phyloP scores from a whole-genome alignment of 1,139 yeast genomes.

The Tardiomyces blankii region DNA sequence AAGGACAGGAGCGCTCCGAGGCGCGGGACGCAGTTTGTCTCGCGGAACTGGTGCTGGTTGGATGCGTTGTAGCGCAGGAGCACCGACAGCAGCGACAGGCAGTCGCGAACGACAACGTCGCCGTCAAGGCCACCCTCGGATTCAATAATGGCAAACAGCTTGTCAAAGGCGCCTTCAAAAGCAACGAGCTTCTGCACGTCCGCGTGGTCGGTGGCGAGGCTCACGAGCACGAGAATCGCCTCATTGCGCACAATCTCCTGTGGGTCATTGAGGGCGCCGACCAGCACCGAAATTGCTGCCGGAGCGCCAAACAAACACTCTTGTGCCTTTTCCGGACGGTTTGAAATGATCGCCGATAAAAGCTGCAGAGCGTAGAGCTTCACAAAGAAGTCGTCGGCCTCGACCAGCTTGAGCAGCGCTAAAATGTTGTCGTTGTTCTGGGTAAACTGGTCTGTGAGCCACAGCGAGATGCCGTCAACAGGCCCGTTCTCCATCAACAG shows the following conservation, averaged over 20 bases:
- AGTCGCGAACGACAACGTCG: constrained; percentile 86
- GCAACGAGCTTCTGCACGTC: constrained; percentile 91
- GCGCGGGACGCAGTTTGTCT: constrained; percentile 65
- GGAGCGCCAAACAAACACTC: constrained; percentile 67
- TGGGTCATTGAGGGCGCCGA: constrained; percentile 52
- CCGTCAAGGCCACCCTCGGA: constrained; percentile 88
- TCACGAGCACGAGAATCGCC: constrained; percentile 71
- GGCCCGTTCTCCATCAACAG: constrained; percentile 33
- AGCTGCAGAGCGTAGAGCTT: constrained; percentile 74
- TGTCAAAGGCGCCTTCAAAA: constrained; percentile 86
- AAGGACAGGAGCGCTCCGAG: constrained; percentile 42
- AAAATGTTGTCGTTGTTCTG: constrained; percentile 49
- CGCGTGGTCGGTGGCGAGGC: constrained; percentile 68
- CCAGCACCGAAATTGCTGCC: constrained; percentile 68
- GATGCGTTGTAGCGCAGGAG: constrained; percentile 75
- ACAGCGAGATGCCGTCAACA: constrained; percentile 77
- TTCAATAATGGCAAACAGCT: constrained; percentile 60
- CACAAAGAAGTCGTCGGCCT: constrained; percentile 59
- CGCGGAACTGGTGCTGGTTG: constrained; percentile 81
- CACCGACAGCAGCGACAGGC: constrained; percentile 63
- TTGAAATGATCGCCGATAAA: constrained; percentile 70
- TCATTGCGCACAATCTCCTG: constrained; percentile 86
- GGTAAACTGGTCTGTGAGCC: constrained; percentile 93
- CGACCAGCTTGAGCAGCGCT: constrained; percentile 45
- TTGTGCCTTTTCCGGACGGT: constrained; percentile 65